phyloP scores from a whole-genome alignment of 768 basidiomycete genomes.

The Cystofilobasidium ferigula region DNA sequence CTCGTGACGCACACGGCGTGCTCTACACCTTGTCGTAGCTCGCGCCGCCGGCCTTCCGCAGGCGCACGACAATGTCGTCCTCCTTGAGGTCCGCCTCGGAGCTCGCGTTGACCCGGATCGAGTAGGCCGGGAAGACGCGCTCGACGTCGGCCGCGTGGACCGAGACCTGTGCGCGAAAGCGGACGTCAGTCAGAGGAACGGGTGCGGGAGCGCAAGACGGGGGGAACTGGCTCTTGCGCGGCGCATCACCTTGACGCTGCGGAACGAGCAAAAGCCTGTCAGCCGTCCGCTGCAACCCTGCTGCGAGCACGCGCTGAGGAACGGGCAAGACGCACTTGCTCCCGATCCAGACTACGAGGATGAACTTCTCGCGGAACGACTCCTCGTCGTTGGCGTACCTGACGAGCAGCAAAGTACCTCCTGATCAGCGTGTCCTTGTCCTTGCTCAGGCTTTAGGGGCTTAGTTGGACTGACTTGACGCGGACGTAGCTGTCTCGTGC shows the following conservation, averaged over 20 bases:
- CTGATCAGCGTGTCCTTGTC: too few relatives aligned
- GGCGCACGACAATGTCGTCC: constrained; percentile 66
- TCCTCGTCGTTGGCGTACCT: constrained; percentile 39
- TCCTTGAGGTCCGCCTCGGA: constrained; percentile 71
- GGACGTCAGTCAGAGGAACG: too few relatives aligned
- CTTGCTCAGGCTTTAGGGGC: too few relatives aligned
- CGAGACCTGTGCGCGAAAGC: constrained; percentile 54
- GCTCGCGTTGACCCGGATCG: constrained; percentile 76
- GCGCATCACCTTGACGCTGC: constrained; percentile 26
- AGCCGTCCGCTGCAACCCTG: too few relatives aligned
- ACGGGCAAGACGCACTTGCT: constrained; percentile 25
- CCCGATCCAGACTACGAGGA: constrained; percentile 38
- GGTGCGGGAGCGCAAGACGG: not conserved
- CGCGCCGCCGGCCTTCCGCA: constrained; percentile 53
- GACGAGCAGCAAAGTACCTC: not conserved
- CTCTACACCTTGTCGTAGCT: constrained; percentile 4
- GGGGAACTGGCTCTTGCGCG: constrained; percentile 13
- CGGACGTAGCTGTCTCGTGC: constrained; percentile 49
- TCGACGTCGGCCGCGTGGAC: constrained; percentile 87
- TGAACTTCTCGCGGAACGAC: constrained; percentile 58
- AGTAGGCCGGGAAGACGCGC: constrained; percentile 57
- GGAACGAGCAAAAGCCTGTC: too few relatives aligned
- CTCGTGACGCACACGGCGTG: too few relatives aligned
- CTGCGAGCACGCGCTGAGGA: too few relatives aligned
- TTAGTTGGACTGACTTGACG: constrained; percentile 48